A percentile compares a stretch with the other conserved stretches of the same genome.
Conservation (phyloP, 441 rosid species). For the Gossypium schwendimanii region DNA sequence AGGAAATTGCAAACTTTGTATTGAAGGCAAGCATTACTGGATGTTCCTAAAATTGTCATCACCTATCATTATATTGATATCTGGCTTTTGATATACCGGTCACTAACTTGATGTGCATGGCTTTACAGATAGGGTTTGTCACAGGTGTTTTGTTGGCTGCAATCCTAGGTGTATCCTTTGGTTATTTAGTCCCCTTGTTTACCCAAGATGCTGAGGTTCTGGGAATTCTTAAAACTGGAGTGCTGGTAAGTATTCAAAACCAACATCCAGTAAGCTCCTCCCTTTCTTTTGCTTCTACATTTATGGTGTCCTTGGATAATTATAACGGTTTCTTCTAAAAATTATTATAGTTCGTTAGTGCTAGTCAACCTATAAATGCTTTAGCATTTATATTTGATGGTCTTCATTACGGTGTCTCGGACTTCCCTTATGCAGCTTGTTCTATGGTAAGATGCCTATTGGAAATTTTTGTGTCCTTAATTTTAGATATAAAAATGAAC, state of each 20-base stretch:
- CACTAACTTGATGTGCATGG: constrained; percentile 10
- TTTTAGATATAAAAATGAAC: neutral
- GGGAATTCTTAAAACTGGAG: constrained; percentile 64
- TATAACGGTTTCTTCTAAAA: constrained; percentile 1
- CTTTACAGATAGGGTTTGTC: constrained; percentile 68
- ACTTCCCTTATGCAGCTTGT: constrained; percentile 80
- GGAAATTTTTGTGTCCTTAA: neutral
- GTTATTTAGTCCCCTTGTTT: constrained; percentile 66
- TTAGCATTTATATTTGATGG: constrained; percentile 92
- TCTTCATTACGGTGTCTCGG: constrained; percentile 89
- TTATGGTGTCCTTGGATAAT: neutral
- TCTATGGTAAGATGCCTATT: constrained; percentile 55
- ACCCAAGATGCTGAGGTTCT: constrained; percentile 74
- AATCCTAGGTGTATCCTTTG: constrained; percentile 60
- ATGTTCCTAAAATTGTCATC: constrained; percentile 5
- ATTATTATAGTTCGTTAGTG: constrained; percentile 65
- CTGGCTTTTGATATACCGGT: neutral
- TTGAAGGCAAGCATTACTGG: constrained; percentile 45
- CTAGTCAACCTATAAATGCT: constrained; percentile 87
- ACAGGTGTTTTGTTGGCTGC: constrained; percentile 65
- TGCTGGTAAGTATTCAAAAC: constrained; percentile 45
- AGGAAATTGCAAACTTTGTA: constrained; percentile 60
- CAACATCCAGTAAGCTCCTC: neutral
- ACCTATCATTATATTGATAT: neutral
- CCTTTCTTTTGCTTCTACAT: neutral